These are phyloP conservation scores for Fusarium praegraminearum DNA, from an alignment of 2,329 filamentous ascomycete species.

Conservation along the genomic window DNA sequence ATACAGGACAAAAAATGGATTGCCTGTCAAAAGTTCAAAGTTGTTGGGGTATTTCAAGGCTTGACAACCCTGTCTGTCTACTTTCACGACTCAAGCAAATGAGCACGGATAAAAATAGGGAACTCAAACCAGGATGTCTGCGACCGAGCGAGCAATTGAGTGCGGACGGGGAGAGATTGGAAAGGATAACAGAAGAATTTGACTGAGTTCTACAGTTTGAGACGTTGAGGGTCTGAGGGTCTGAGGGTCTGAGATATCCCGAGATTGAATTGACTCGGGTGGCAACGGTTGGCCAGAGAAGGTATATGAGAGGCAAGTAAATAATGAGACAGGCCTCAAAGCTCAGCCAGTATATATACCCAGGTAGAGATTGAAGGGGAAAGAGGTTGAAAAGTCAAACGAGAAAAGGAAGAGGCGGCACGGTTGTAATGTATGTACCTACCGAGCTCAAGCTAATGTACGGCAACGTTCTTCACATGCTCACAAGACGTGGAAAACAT, in stretches of 20 bases:
- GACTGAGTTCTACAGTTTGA: background rate
- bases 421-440: conserved; percentile 1
- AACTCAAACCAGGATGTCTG: conserved; percentile 37
- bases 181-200: background rate
- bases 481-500: conserved; percentile 29
- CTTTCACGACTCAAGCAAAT: conserved; percentile 19
- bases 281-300: conserved; percentile 5
- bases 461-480: conserved; percentile 39
- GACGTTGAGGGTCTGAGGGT: background rate
- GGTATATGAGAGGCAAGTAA: conserved; percentile 1
- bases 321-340: conserved; percentile 21
- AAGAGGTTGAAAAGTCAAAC: background rate
- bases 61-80: conserved; percentile 26
- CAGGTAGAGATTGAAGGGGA: background rate
- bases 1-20: conserved; percentile 5
- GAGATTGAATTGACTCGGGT: background rate
- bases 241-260: background rate
- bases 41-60: conserved; percentile 24
- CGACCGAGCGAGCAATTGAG: conserved; percentile 16
- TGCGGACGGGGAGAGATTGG: background rate
- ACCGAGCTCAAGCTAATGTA: conserved; percentile 2
- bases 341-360: conserved; percentile 13
- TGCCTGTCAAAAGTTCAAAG: background rate
- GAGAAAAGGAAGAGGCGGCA: conserved; percentile 12
- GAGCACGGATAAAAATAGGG: conserved; percentile 27